Base-by-base conservation (phyloP, 805 yeast genomes). In the Ogataea polymorpha region DNA sequence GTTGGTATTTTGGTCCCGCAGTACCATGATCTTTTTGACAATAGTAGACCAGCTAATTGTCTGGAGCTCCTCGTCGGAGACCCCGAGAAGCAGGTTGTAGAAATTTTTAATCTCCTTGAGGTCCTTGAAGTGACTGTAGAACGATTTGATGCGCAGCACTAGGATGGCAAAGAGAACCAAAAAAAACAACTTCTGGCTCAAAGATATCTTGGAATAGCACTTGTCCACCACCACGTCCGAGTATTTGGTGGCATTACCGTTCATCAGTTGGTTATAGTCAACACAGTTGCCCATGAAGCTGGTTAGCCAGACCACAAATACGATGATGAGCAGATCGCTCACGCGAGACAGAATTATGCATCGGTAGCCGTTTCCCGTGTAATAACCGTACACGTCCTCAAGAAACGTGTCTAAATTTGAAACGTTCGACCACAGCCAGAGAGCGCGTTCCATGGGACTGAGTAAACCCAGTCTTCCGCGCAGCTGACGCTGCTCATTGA, bases 341-440 rank as follows among this genome's bases (percentile, higher is more conserved):
- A 73, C 46, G 33, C 83, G 76, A 14, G 81, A 70, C 21, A 88
- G 59, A 10, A 87, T 60, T n/a, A 91, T 87, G 58, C 95, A 86
- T 35, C 73, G 71, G 43, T 82, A 73, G 0, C 99, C 99, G 58
- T 82, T 86, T 3, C 95, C 95, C 20, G 83, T 67, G 59, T 86
- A 93, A 58, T 89, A 93, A 37, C 74, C 72, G 62, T 93, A 93
- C 9, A 90, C 76, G 51, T 91, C 95, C 39, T 79, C 79, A 14
- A 93, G 68, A 54, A 91, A 93, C 33, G 79, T 75, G 65, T 93
- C 99, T 60, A 93, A 72, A 61, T 93, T 93, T 51, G 86, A 87
- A 17, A 93, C 87, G 55, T 93, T 93, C 1, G 98, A 96, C 98
- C 99, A 93, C 45, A 87, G 74, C 88, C 97, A 93, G 13, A 86